Percentiles rank a stretch among this genome's conserved stretches.
Evolutionary conservation across 2,329 filamentous ascomycete genomes (phyloP).

Genomic region (Aspergillus fumigatus): DNA sequence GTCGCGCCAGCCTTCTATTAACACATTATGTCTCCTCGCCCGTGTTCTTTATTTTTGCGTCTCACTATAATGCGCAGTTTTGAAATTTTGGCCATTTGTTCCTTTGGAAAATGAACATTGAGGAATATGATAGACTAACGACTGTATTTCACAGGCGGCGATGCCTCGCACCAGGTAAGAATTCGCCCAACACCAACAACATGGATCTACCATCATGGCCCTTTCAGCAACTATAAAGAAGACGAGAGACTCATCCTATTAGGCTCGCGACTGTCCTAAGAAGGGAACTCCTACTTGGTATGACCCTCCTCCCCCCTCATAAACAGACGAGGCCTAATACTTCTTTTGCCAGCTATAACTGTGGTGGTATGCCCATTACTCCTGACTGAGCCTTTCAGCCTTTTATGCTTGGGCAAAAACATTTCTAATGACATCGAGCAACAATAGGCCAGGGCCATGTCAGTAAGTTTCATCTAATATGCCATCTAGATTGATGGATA

Average conservation of each 20-base stretch:
- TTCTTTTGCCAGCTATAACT: constrained; percentile 63
- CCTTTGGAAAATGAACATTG: background rate
- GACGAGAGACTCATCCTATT: constrained; percentile 18
- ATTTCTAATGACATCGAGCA: constrained; percentile 22
- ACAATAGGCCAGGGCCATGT: constrained; percentile 64
- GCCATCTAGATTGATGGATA: background rate
- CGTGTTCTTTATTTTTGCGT: background rate
- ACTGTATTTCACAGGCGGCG: constrained; percentile 55
- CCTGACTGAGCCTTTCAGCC: background rate
- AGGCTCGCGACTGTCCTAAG: constrained; percentile 84
- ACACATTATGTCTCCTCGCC: background rate
- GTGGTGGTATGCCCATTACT: constrained; percentile 58
- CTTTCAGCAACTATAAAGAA: constrained; percentile 9
- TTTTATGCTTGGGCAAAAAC: constrained; percentile 10
- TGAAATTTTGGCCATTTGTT: background rate
- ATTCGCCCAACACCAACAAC: constrained; percentile 9
- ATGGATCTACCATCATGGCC: background rate
- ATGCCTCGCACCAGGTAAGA: constrained; percentile 69
- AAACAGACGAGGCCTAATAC: constrained; percentile 6
- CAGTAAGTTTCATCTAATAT: constrained; percentile 51
- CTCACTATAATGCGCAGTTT: background rate
- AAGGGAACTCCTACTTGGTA: constrained; percentile 79
- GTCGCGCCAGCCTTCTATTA: background rate
- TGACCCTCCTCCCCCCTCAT: constrained; percentile 27
- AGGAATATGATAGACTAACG: constrained; percentile 13